Evolutionary conservation across 495 filamentous ascomycete species (phyloP), one percentile per base, ranked within the genome.

Genomic region (Tricharina praecox): DNA sequence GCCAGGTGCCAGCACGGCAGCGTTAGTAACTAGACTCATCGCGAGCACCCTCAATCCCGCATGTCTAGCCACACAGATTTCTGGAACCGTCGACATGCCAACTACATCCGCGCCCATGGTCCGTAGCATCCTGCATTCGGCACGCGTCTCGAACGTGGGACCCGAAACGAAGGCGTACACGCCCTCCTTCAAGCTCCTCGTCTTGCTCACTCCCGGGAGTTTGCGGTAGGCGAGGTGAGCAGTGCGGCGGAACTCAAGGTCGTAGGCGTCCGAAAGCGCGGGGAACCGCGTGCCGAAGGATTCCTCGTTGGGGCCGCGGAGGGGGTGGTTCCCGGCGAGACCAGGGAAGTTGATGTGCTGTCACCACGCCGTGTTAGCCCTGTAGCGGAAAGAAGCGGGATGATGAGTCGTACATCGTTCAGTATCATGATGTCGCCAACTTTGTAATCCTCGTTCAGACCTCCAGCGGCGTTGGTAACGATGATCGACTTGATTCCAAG

Each of bases 51-150:
- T 67, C 46, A 86, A 68, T 9, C 73, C 76, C 47, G 70, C 75
- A 56, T 86, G 81, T 51, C 81, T 69, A 11, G 81, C 81, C 15
- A 79, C 75, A 41, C 84, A 70, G 33, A 84, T 77, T 57, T 86
- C 81, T 9, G 81, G 81, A 13, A 85, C 77, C 4, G 80, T 84
- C 15, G 77, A 81, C 81, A 85, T 85, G 7, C 80, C 81, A 2
- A 85, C 81, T 15, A 84, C 62, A 61, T 85, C 80, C 21, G 78
- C 80, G 5, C 79, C 80, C 11, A 82, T 59, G 26, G 60, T 64
- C 23, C 67, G 69, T 49, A 86, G 69, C 73, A 85, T 76, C 16
- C 81, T 72, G 52, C 81, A 84, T 59, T 86, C 81, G 10, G 81
- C 78, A 50, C 81, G 69, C 1, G 81, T 85, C 56, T 85, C 81